Base-by-base conservation (phyloP, 2,329 filamentous ascomycete species). In the Escovopsis sp. region DNA sequence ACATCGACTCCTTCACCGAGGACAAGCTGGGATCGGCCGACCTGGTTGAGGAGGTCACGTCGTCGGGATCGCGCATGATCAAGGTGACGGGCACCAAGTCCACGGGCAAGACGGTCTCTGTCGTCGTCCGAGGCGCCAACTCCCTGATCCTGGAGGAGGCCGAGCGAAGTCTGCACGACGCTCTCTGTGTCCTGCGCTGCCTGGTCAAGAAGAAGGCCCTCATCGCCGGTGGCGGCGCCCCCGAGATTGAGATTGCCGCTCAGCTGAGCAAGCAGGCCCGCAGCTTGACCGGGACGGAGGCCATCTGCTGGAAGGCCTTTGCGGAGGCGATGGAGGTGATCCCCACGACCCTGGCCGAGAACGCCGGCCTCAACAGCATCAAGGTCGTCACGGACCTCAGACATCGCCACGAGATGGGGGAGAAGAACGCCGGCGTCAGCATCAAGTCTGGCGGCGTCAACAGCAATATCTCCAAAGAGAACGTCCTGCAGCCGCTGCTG, bases 151-250 rank as follows among this genome's bases (percentile, higher is more conserved):
- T 98, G 40, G 91, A 98, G 59, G 91, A 98, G 67, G 93, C 91
- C 1, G 91, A 96, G 72, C 85, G 91, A 55, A 91, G 84, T 52
- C 75, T 98, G 43, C 91, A 98, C 72, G 91, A 98, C 56, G 91
- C 91, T 28, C 86, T 96, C 50, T 98, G 91, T 61, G 91, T 96
- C 40, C 88, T 98, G 54, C 83, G 91, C 54, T 98, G 91, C 60
- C 68, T 98, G 47, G 91, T 98, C 53, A 98, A 98, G 79, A 98
- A 96, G 78, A 94, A 93, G 69, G 91, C 91, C n/a, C 77, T 98
- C 44, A 94, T 98, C 55, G 89, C 93, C 12, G 91, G 91, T 63
- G 91, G 91, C 56, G 91, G 91, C 59, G 91, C 91, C 2, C 85
- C 91, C 26, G 91, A 98, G 65, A 93, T 96, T 55, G 88, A 96